Base-by-base conservation (phyloP, 495 filamentous ascomycete species). In the Evernia prunastri region DNA sequence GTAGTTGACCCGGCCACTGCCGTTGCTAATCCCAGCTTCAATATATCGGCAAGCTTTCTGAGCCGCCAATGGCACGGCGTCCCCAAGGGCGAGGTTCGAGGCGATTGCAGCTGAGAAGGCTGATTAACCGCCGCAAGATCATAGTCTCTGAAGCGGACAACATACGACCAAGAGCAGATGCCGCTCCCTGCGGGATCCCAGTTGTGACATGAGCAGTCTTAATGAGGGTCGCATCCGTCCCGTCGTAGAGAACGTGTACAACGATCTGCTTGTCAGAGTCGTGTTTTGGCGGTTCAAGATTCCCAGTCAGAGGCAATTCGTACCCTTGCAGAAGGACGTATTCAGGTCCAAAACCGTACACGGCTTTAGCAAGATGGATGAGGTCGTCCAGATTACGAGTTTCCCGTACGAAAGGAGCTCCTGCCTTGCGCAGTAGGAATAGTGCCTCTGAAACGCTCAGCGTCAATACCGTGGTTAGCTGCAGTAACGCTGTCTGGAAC, bases 391-490 rank as follows among this genome's bases (percentile, higher is more conserved):
- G 78, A 78, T 9, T 79, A 69, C 2, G 86, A 79, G 4, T 86
- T 79, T 9, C 74, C 47, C 17, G 75, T 69, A 17, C 75, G 70
- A 23, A 73, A 39, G 5, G 12, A 18, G 27, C 12, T 3, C 84
- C 84, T 12, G 83, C 74, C 61, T 87, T 78, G 54, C 84, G 74
- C n/a, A 96, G 74, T 1, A 98, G 78, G 4, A 90, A 78, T 45
- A 81, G 79, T 3, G 93, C 94, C 76, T 98, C 93, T 8, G 92
- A 90, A 29, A 96, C 81, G 69, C 97, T 98, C 7, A 93, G 94
- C 0, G 93, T 98, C 33, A 96, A 74, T 53, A 98, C 75, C 1
- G 86, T 93, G 0, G 91, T 84, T 54, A 85, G 70, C 3, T 89
- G 89, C 20, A 97, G 82, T 18, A 97, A 72, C 45, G 82, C 75